Base-by-base conservation (phyloP, 2,329 filamentous ascomycete genomes). In the Harringtonia lauricola region DNA sequence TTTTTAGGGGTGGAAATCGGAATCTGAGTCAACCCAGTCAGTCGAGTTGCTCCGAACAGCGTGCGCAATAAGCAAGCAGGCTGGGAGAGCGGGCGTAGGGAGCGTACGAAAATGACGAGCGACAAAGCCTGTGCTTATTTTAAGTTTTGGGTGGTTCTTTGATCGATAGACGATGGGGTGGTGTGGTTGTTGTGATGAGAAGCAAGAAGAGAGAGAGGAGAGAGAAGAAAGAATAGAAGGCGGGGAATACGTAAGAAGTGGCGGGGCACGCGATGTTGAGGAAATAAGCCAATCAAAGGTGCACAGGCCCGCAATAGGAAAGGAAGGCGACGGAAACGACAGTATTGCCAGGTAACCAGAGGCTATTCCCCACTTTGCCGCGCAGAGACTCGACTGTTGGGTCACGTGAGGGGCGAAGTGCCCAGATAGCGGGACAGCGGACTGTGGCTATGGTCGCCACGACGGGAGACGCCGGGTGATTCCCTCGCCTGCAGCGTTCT, bases 231-330 rank as follows among this genome's bases (percentile, higher is more conserved):
- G 41, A 45, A 36, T 35, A 43, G 39, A 41, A 47, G 45, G 41
- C 41, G 45, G 48, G 46, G 42, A 46, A 35, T 28, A 37, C 43
- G 42, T 33, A 31, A 40, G 35, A 39, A 38, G 48, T 51, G 50
- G 50, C 50, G 50, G 50, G 50, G 50, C 50, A 50, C 46, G 44
- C 46, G 42, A 43, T 45, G 36, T 22, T 36, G 36, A 30, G 14
- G 17, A 3, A 30, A 2, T 12, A 1, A 15, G 18, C 50, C 48
- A 50, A 51, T 51, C 36, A 49, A 0, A 6, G 9, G 19, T 4
- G 2, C 7, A 14, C 12, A 9, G 44, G 22, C 37, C 49, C 49
- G 43, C 44, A 40, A 39, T 36, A 18, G 18, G 18, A 24, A 39
- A 21, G 17, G 34, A 42, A 10, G 1, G 17, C 6, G 14, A n/a